These are phyloP conservation scores for Wickerhamiella allomyrinae DNA, from an alignment of 805 yeast species.

Conservation along the genomic window DNA sequence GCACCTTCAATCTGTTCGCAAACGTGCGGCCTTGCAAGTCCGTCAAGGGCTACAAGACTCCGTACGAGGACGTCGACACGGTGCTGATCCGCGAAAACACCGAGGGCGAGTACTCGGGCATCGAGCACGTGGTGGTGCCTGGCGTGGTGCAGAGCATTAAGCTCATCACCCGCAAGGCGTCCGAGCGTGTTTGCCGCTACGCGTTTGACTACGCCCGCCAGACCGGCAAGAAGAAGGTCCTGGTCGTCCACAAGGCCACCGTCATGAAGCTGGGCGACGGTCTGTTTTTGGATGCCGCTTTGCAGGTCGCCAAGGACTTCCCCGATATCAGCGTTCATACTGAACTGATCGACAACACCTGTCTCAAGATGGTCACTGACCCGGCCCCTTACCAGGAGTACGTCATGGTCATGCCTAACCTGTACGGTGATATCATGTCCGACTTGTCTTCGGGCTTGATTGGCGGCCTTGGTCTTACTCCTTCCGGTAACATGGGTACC, in stretches of 20 bases:
- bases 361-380: conserved; percentile 76
- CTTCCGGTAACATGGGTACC: conserved; percentile 99
- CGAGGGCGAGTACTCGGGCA: conserved; percentile 99
- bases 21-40: conserved; percentile 95
- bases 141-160: conserved; percentile 98
- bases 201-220: conserved; percentile 93
- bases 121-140: conserved; percentile 94
- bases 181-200: conserved; percentile 90
- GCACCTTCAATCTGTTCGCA: conserved; percentile 91
- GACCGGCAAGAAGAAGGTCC: conserved; percentile 71
- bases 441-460: conserved; percentile 95
- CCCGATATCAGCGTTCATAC: conserved; percentile 74
- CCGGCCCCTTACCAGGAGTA: conserved; percentile 76
- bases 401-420: conserved; percentile 97
- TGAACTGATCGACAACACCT: conserved; percentile 92
- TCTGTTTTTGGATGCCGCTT: conserved; percentile 82
- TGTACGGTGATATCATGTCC: conserved; percentile 98
- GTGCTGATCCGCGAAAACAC: conserved; percentile 97
- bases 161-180: conserved; percentile 90
- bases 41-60: conserved; percentile 85
- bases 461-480: conserved; percentile 97
- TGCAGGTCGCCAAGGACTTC: conserved; percentile 78
- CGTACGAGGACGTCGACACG: conserved; percentile 77
- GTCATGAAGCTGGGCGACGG: conserved; percentile 98
- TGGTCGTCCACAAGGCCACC: conserved; percentile 96